Evolutionary conservation across 1,284 basidiomycete species (phyloP).

Genomic region (Trichosporon coremiiforme): DNA sequence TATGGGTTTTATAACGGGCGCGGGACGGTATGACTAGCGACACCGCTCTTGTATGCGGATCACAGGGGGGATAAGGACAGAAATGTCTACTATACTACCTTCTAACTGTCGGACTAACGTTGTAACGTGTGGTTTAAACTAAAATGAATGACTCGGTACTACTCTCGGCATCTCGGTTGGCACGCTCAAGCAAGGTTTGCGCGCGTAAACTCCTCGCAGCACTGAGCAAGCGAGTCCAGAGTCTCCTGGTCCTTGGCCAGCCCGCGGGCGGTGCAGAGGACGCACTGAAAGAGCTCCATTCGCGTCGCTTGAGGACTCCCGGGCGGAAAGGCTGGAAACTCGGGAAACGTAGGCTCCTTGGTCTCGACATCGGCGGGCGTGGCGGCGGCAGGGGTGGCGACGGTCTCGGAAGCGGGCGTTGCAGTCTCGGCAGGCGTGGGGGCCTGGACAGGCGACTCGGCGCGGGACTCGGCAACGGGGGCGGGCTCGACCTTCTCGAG

Average conservation of each 20-base stretch:
- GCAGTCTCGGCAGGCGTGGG: not conserved
- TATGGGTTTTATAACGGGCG: not conserved
- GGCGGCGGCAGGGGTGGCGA: not conserved
- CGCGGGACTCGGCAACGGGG: not conserved
- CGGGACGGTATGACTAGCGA: not conserved
- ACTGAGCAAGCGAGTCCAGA: conserved; percentile 10
- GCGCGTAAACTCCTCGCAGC: conserved; percentile 10
- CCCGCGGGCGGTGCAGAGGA: conserved; percentile 13
- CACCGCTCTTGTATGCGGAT: not conserved
- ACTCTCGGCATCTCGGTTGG: not conserved
- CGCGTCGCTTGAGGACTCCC: not conserved
- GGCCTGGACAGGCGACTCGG: not conserved
- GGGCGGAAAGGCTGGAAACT: not conserved
- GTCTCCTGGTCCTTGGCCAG: conserved; percentile 1
- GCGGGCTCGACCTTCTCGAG: not conserved
- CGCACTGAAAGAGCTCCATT: conserved; percentile 17
- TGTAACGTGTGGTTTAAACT: not conserved
- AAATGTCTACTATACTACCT: not conserved
- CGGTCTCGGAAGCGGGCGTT: not conserved
- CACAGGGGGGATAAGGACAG: conserved; percentile 1
- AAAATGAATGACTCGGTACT: conserved; percentile 16
- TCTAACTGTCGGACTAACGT: not conserved
- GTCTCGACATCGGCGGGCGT: not conserved
- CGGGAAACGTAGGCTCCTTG: not conserved
- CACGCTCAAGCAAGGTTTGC: not conserved